Evolutionary conservation across 2,329 filamentous ascomycete species (phyloP).

Genomic region (Gliomastix tumulicola): DNA sequence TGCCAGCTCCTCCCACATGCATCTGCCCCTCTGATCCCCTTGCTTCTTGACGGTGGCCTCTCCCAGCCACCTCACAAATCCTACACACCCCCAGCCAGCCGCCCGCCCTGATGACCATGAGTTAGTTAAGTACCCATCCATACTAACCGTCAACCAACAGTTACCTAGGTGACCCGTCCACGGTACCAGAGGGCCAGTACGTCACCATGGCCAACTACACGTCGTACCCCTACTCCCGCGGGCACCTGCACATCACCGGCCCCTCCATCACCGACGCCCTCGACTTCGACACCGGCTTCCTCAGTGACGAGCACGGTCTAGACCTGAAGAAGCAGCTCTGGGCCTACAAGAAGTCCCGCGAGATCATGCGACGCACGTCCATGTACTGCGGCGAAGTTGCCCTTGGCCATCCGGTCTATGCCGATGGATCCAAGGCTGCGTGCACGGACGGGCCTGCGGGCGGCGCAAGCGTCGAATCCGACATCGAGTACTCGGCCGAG

Average conservation of each 20-base stretch:
- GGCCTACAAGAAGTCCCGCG: constrained; percentile 56
- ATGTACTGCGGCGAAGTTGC: constrained; percentile 40
- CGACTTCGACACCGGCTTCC: constrained; percentile 49
- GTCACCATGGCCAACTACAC: constrained; percentile 44
- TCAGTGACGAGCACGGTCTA: constrained; percentile 28
- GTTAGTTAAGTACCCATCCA: no score
- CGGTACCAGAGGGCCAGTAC: constrained; percentile 35
- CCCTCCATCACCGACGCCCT: constrained; percentile 30
- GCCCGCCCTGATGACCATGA: no score
- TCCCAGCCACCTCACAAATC: no score
- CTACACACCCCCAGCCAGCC: no score
- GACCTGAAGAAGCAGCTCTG: constrained; percentile 54
- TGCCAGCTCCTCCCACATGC: no score
- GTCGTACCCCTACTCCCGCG: constrained; percentile 54
- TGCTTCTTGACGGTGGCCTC: no score
- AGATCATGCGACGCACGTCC: constrained; percentile 47
- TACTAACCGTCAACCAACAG: constrained; percentile 13
- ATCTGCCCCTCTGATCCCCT: no score
- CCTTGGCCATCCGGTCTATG: constrained; percentile 32
- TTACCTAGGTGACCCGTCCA: constrained; percentile 33
- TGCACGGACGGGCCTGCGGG: constrained; percentile 23
- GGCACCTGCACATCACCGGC: constrained; percentile 51
- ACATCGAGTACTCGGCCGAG: constrained; percentile 32
- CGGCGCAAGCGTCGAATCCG: constrained; percentile 16
- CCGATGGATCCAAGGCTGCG: constrained; percentile 26